phyloP scores from a whole-genome alignment of 192 early-diverging fungal genomes.

The Kickxella alabastrina region DNA sequence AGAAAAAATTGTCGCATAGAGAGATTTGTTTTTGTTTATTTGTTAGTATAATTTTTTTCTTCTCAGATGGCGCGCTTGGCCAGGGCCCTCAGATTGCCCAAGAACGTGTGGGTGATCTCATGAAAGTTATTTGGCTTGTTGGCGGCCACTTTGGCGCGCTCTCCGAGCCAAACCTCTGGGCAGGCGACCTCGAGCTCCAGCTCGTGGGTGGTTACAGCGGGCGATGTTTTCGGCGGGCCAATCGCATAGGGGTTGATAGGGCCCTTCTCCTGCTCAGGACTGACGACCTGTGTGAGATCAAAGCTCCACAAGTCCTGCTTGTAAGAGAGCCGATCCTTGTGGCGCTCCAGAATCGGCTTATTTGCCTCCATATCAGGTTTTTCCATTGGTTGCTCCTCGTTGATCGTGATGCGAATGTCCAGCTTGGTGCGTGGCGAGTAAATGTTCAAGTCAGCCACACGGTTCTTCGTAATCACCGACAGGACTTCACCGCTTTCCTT shows the following conservation, averaged over 20 bases:
- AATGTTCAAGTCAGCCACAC: slow-evolving; percentile 82
- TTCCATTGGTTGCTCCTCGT: slow-evolving; percentile 56
- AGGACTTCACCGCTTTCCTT: slow-evolving; percentile 59
- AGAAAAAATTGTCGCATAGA: no score
- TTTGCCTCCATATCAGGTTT: slow-evolving; percentile 50
- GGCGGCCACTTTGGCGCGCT: slow-evolving; percentile 60
- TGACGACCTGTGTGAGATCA: slow-evolving; percentile 82
- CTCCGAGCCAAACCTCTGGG: slow-evolving; percentile 53
- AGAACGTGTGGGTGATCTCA: slow-evolving; percentile 67
- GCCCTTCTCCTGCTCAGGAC: slow-evolving; percentile 37
- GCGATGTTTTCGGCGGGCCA: slow-evolving; percentile 37
- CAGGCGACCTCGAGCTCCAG: slow-evolving; percentile 78
- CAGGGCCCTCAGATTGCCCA: slow-evolving; percentile 76
- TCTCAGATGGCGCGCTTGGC: slow-evolving; percentile 41
- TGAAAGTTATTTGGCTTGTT: slow-evolving; percentile 61
- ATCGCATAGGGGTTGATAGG: slow-evolving; percentile 42
- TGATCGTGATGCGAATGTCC: slow-evolving; percentile 86
- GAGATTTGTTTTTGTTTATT: neutral
- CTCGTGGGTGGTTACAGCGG: slow-evolving; percentile 66
- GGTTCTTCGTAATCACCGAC: slow-evolving; percentile 65
- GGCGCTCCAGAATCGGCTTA: slow-evolving; percentile 56
- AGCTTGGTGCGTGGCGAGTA: slow-evolving; percentile 73
- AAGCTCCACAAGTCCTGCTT: slow-evolving; percentile 76
- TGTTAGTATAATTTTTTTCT: neutral
- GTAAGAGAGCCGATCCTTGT: slow-evolving; percentile 89